phyloP scores from a whole-genome alignment of 305 asterid genomes.

The Solanum hybrid region DNA sequence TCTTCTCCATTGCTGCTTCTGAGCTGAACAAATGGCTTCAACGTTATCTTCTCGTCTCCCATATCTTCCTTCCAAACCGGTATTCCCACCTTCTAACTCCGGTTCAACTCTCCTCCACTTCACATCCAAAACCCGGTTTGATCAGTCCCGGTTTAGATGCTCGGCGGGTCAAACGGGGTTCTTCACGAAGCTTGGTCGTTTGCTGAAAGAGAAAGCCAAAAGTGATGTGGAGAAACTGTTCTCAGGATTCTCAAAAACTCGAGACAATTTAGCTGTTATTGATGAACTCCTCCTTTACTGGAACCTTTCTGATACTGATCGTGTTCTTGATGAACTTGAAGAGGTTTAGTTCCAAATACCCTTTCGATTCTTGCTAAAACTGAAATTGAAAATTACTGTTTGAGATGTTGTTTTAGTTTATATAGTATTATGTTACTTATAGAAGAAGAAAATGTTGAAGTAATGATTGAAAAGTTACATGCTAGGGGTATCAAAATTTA shows the following conservation, averaged over 20 bases:
- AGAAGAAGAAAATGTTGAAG: background rate
- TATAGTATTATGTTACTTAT: background rate
- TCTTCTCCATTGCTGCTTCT: background rate
- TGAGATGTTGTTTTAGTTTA: background rate
- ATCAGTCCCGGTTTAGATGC: constrained; percentile 52
- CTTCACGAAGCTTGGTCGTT: constrained; percentile 80
- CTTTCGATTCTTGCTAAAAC: background rate
- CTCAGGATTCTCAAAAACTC: constrained; percentile 84
- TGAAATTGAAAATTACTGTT: background rate
- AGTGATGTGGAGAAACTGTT: constrained; percentile 83
- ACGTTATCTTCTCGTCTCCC: constrained; percentile 9
- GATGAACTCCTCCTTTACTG: constrained; percentile 92
- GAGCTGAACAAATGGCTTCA: constrained; percentile 7
- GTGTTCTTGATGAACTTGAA: constrained; percentile 81
- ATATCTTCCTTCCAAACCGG: background rate
- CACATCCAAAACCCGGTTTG: constrained; percentile 8
- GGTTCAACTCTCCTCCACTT: constrained; percentile 10
- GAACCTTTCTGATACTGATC: constrained; percentile 92
- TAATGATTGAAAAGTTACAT: background rate
- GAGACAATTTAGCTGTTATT: constrained; percentile 82
- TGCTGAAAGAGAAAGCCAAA: constrained; percentile 87
- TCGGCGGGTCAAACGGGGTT: constrained; percentile 76
- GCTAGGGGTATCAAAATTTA: background rate
- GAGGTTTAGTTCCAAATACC: constrained; percentile 40
- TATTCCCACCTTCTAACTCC: background rate